phyloP scores from a whole-genome alignment of 129 eudicot species.

The Centaurea solstitialis region DNA sequence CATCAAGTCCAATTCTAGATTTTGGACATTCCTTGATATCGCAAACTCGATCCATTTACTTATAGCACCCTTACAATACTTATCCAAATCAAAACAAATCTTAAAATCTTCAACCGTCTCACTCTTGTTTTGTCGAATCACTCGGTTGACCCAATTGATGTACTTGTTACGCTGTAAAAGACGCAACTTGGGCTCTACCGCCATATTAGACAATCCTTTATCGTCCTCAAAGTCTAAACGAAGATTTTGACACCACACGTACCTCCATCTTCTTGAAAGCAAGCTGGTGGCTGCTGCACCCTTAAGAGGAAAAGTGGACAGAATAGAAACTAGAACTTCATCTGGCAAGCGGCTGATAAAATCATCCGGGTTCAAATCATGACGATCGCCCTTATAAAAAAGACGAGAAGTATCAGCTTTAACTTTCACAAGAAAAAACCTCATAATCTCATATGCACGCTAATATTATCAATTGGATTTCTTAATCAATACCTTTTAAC shows the following conservation, averaged over 20 bases:
- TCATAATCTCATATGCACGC: too few relatives aligned
- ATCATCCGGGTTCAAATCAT: neutral
- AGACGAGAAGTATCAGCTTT: conserved; percentile 14
- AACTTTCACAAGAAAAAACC: neutral
- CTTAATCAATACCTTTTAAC: too few relatives aligned
- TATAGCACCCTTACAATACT: conserved; percentile 10
- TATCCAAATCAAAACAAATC: conserved; percentile 35
- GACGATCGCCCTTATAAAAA: neutral
- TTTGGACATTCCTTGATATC: conserved; percentile 1
- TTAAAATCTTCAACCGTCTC: conserved; percentile 13
- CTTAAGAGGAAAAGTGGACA: conserved; percentile 25
- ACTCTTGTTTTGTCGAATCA: conserved; percentile 24
- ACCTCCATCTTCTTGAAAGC: conserved; percentile 36
- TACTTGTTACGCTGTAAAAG: conserved; percentile 13
- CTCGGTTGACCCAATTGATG: conserved; percentile 50
- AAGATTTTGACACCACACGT: conserved; percentile 30
- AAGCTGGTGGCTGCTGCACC: conserved; percentile 41
- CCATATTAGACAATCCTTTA: neutral
- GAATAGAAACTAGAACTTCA: conserved; percentile 36
- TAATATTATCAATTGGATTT: too few relatives aligned
- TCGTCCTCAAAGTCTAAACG: neutral
- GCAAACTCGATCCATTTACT: conserved; percentile 51
- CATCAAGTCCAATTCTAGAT: too few relatives aligned
- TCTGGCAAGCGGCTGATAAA: conserved; percentile 6
- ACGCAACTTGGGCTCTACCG: neutral